A percentile compares a stretch with the other conserved stretches of the same genome.
These are phyloP conservation scores for Populus tomentosa DNA, from an alignment of 441 rosid species.

Conservation along the genomic window DNA sequence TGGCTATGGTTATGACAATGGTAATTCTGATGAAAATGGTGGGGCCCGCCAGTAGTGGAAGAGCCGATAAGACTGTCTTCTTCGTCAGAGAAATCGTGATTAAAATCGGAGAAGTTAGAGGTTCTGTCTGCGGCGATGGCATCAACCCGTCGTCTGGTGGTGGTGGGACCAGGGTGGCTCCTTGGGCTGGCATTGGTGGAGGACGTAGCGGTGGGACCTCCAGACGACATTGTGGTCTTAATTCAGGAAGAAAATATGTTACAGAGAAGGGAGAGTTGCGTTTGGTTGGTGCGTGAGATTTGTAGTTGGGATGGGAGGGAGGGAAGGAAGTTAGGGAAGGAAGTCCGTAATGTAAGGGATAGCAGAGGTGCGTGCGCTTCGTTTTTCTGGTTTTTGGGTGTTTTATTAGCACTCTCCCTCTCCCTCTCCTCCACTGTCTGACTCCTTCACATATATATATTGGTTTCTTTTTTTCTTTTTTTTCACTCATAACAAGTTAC, in stretches of 20 bases:
- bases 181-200: slow-evolving; percentile 15
- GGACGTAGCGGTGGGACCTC: slow-evolving; percentile 31
- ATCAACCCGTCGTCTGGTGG: slow-evolving; percentile 70
- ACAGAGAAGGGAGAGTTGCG: not conserved
- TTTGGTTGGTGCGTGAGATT: not conserved
- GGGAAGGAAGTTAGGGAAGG: not conserved
- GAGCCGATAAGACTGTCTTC: slow-evolving; percentile 28
- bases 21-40: slow-evolving; percentile 17
- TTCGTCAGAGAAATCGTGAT: slow-evolving; percentile 25
- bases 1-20: slow-evolving; percentile 36
- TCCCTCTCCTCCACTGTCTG: not conserved
- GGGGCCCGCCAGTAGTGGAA: slow-evolving; percentile 26
- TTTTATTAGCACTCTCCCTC: not conserved
- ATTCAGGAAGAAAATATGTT: slow-evolving; percentile 5
- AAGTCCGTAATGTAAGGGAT: not conserved
- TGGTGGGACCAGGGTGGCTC: slow-evolving; percentile 24
- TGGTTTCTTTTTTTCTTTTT: too few species aligned
- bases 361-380: not conserved
- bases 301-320: not conserved
- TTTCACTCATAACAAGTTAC: not conserved
- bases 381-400: not conserved
- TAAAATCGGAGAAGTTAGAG: slow-evolving; percentile 5
- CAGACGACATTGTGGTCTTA: slow-evolving; percentile 37
- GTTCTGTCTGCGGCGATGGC: slow-evolving; percentile 28
- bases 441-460: not conserved